Evolutionary conservation across 106 monocot species (phyloP), one percentile per base, ranked within the genome.

Genomic region (Allium sativum): DNA sequence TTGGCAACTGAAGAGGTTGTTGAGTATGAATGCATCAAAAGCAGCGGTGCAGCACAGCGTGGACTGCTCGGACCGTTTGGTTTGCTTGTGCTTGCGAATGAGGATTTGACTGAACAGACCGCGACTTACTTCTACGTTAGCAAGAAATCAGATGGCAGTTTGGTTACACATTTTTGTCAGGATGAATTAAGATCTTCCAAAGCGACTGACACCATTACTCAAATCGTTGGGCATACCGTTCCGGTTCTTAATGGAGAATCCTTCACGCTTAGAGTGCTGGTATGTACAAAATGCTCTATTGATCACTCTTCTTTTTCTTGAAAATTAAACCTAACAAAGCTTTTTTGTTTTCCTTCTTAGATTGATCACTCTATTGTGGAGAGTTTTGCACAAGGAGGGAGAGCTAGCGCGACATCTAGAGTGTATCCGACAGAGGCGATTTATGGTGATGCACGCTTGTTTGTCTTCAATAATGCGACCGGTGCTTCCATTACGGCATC

Each of bases 341-440:
- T 6, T 14, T 2, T 13, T 10, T 19, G 12, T 44, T 55, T n/a
- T n/a, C n/a, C n/a, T n/a, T n/a, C n/a, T n/a, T 50, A 89, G 89
- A 81, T 92, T 53, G 91, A 92, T 61, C 91, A 86, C 71, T 92
- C 91, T 2, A 76, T 92, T 7, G 83, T 92, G 18, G 91, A 92
- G 66, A 82, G 83, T 40, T 92, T 86, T 55, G 91, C 81, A 8
- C 86, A 86, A 64, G 81, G 78, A 13, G 91, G 91, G 10, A 66
- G 91, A 61, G 58, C 76, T 1, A 71, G 80, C 61, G 79, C 81
- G 52, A 87, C 86, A 0, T 92, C 91, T 0, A 71, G 91, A 3
- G 76, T 92, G 12, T 92, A 92, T 68, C 91, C 86, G 10, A 92
- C 91, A 3, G 48, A 73, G 56, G 83, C 86, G 1, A 76, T 83